Evolutionary conservation across 192 early-diverging fungal genomes (phyloP).

Genomic region (Coemansia sp.): DNA sequence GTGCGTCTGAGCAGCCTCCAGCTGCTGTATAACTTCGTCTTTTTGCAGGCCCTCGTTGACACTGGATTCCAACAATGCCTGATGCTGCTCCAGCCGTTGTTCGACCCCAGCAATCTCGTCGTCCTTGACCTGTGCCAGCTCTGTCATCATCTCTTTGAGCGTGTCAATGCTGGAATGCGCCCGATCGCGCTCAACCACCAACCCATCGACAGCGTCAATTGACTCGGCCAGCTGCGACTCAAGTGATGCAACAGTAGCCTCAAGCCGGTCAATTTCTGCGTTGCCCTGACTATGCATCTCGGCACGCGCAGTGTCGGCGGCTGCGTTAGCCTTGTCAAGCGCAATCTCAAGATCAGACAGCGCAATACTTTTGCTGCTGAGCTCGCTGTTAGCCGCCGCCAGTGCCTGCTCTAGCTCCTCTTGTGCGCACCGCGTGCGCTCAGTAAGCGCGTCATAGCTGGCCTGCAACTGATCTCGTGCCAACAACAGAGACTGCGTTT

Average conservation of each 20-base stretch:
- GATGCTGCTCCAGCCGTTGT: conserved; percentile 16
- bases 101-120: conserved; percentile 34
- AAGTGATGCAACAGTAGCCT: background rate
- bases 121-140: conserved; percentile 44
- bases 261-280: conserved; percentile 8
- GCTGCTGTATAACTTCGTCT: conserved; percentile 25
- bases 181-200: conserved; percentile 22
- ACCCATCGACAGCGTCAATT: conserved; percentile 1
- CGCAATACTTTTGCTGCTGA: conserved; percentile 27
- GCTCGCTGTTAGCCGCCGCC: conserved; percentile 17
- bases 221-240: conserved; percentile 11
- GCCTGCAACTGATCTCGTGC: conserved; percentile 18
- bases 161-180: conserved; percentile 17
- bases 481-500: background rate
- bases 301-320: conserved; percentile 8
- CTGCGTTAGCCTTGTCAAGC: conserved; percentile 31
- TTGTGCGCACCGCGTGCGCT: conserved; percentile 18
- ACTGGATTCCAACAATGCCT: conserved; percentile 27
- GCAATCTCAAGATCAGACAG: conserved; percentile 26
- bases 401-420: conserved; percentile 29
- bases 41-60: conserved; percentile 30
- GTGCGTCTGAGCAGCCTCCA: conserved; percentile 16
- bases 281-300: conserved; percentile 10
- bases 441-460: conserved; percentile 9
- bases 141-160: conserved; percentile 50